Percentiles rank a stretch among this genome's conserved stretches.
These are phyloP conservation scores for Lepraria neglecta DNA, from an alignment of 495 filamentous ascomycete genomes.

Conservation along the genomic window DNA sequence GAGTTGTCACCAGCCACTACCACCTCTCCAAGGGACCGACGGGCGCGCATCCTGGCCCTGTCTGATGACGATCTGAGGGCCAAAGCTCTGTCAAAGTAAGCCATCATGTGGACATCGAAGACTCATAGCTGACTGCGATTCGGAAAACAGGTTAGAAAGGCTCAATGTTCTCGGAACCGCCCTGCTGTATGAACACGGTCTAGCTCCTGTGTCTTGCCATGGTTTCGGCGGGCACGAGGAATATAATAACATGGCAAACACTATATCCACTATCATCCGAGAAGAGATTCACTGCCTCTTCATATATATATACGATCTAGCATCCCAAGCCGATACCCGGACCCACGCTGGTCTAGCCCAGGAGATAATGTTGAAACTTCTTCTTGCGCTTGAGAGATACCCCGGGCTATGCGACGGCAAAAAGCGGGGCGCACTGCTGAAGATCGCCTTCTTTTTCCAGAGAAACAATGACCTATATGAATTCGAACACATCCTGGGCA, in stretches of 20 bases:
- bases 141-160: background rate
- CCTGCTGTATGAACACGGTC: background rate
- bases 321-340: background rate
- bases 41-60: background rate
- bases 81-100: constrained; percentile 6
- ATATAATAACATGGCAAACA: constrained; percentile 3
- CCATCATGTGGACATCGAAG: no score
- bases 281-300: constrained; percentile 6
- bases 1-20: background rate
- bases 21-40: background rate
- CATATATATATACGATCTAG: constrained; percentile 12
- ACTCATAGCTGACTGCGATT: background rate
- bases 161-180: background rate
- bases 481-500: constrained; percentile 1
- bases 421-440: constrained; percentile 1
- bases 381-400: constrained; percentile 10
- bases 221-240: constrained; percentile 2
- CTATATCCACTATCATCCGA: background rate
- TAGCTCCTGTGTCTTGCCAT: background rate
- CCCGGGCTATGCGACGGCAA: background rate
- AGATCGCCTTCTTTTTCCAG: constrained; percentile 9
- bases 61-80: background rate
- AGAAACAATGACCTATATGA: background rate
- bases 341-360: background rate
- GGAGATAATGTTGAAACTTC: constrained; percentile 9